phyloP scores from a whole-genome alignment of 192 early-diverging fungal species.

The Phlyctochytrium planicorne region DNA sequence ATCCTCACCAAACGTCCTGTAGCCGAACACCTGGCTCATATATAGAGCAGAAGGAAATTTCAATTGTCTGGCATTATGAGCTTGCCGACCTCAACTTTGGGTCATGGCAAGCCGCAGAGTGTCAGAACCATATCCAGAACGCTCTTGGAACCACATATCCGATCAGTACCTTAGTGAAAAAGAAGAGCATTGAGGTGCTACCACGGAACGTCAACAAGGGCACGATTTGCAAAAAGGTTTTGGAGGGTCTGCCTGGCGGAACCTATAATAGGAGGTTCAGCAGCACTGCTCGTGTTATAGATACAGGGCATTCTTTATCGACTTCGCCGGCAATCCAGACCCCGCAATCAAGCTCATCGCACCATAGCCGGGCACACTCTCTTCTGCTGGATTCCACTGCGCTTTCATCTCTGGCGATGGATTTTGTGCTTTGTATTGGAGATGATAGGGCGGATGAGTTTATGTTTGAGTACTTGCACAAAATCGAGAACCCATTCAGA shows the following conservation, averaged over 20 bases:
- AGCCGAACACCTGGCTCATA: slow-evolving; percentile 74
- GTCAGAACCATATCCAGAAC: slow-evolving; percentile 80
- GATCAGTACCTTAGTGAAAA: slow-evolving; percentile 66
- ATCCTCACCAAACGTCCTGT: slow-evolving; percentile 9
- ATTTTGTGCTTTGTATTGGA: too few species aligned
- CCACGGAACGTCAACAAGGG: slow-evolving; percentile 73
- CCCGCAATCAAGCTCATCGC: too few species aligned
- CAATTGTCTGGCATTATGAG: slow-evolving; percentile 73
- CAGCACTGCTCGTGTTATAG: background rate
- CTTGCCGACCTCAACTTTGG: slow-evolving; percentile 60
- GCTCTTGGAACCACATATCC: slow-evolving; percentile 65
- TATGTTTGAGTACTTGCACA: too few species aligned
- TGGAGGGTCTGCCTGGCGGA: slow-evolving; percentile 48
- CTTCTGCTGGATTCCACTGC: too few species aligned
- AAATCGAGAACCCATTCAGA: too few species aligned
- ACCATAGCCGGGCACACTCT: too few species aligned
- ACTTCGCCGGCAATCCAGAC: too few species aligned
- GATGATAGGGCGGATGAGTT: too few species aligned
- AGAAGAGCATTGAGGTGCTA: slow-evolving; percentile 69
- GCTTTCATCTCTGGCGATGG: too few species aligned
- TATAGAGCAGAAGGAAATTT: slow-evolving; percentile 72
- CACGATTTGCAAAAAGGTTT: slow-evolving; percentile 52
- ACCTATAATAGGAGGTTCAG: slow-evolving; percentile 13
- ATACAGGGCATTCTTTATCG: slow-evolving; percentile 5
- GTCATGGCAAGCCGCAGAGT: slow-evolving; percentile 79